Conservation (phyloP, 805 yeast genomes). For the Pichia membranifaciens region DNA sequence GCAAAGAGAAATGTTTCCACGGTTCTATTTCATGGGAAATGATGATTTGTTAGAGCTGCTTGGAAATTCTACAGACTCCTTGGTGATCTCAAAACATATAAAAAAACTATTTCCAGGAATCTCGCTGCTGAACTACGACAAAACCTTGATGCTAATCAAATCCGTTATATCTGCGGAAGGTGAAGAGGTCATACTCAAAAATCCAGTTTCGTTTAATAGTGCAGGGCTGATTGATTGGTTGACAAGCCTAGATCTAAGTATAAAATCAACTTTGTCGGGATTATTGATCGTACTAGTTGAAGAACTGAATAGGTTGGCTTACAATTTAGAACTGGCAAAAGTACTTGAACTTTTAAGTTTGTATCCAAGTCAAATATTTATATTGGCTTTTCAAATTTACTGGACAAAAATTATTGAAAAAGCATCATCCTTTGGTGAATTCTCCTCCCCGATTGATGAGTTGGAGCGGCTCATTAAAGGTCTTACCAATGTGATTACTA, state of each 20-base stretch:
- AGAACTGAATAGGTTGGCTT: conserved; percentile 12
- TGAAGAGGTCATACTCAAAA: conserved; percentile 43
- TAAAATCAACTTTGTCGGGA: conserved; percentile 43
- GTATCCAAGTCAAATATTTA: conserved; percentile 51
- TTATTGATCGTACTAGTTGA: conserved; percentile 31
- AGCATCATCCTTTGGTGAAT: not conserved
- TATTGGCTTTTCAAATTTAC: conserved; percentile 49
- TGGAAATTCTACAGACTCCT: conserved; percentile 52
- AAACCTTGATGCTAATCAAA: conserved; percentile 23
- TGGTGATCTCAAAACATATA: conserved; percentile 50
- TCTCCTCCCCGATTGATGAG: too few relatives aligned
- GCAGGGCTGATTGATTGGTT: conserved; percentile 59
- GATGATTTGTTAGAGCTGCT: conserved; percentile 81
- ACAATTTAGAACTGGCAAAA: not conserved
- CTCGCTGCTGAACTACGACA: conserved; percentile 31
- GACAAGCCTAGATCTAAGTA: conserved; percentile 46
- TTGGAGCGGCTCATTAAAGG: not conserved
- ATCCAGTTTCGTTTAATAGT: conserved; percentile 40
- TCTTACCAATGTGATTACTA: conserved; percentile 31
- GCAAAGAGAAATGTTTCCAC: conserved; percentile 70
- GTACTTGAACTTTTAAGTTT: conserved; percentile 29
- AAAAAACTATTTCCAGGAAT: conserved; percentile 71
- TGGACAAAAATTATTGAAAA: conserved; percentile 46
- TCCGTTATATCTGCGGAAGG: conserved; percentile 61
- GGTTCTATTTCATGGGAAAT: conserved; percentile 85